Evolutionary conservation across 1,139 yeast species (phyloP).

Genomic region (Diutina sp.): DNA sequence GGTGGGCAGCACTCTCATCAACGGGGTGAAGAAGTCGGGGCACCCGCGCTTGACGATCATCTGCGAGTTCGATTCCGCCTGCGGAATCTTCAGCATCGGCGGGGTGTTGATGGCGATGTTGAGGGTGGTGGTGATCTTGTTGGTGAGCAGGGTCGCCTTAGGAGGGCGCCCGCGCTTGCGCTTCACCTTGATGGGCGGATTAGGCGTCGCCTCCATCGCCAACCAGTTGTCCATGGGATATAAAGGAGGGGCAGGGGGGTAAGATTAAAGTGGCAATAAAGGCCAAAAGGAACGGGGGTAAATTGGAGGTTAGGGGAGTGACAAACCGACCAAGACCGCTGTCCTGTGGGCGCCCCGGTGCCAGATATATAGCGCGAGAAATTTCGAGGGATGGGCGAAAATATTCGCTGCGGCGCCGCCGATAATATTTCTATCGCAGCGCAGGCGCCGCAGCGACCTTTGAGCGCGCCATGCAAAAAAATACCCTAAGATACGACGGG

Average conservation of each 20-base stretch:
- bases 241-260: neutral
- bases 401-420: neutral
- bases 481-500: neutral
- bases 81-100: constrained; percentile 11
- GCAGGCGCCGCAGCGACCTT: neutral
- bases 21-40: constrained; percentile 34
- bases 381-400: neutral
- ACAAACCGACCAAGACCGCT: neutral
- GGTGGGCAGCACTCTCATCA: constrained; percentile 32
- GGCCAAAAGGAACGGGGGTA: neutral
- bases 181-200: constrained; percentile 6
- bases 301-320: neutral
- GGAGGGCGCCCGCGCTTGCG: constrained; percentile 38
- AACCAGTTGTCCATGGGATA: neutral
- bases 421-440: neutral
- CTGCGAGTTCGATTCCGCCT: constrained; percentile 22
- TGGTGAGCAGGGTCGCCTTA: constrained; percentile 26
- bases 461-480: neutral
- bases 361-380: neutral
- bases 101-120: constrained; percentile 30
- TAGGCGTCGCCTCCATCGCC: neutral
- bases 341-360: neutral
- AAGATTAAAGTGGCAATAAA: neutral
- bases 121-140: constrained; percentile 16
- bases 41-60: constrained; percentile 27